A percentile compares a stretch with the other conserved stretches of the same genome.
Conservation (phyloP, 805 yeast genomes). For the Sporopachydermia lactativora region DNA sequence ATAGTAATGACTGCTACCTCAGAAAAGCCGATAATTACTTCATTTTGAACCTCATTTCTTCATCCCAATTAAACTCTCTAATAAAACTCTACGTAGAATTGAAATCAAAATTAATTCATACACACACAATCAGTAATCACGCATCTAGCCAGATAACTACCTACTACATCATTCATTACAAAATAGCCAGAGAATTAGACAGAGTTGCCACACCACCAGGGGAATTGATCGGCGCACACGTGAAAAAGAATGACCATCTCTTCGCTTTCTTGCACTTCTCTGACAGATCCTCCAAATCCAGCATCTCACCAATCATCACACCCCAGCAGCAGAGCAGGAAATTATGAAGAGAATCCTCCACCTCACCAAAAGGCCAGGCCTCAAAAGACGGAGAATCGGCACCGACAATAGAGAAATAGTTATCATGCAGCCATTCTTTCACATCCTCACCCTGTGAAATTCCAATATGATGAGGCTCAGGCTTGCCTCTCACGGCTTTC, state of each 20-base stretch:
- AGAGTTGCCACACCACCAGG: conserved; percentile 22
- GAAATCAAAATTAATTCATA: no score
- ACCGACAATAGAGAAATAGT: conserved; percentile 18
- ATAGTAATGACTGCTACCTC: no score
- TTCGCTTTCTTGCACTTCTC: conserved; percentile 14
- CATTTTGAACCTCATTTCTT: no score
- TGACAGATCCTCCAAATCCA: conserved; percentile 19
- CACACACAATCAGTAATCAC: no score
- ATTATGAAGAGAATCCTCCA: conserved; percentile 9
- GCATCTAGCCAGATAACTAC: no score
- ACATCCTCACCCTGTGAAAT: conserved; percentile 16
- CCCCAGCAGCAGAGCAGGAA: conserved; percentile 20
- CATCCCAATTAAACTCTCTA: no score
- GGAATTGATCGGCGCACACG: conserved; percentile 20
- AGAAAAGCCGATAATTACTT: no score
- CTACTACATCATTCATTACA: neutral
- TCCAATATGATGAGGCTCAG: conserved; percentile 8
- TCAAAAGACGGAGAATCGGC: conserved; percentile 17
- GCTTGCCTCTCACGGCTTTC: neutral
- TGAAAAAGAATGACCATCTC: conserved; percentile 19
- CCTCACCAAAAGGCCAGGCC: conserved; percentile 12
- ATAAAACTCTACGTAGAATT: no score
- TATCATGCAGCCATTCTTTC: conserved; percentile 16
- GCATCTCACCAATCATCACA: conserved; percentile 21
- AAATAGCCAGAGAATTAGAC: conserved; percentile 31